A percentile compares a stretch with the other conserved stretches of the same genome.
Evolutionary conservation across 2,329 filamentous ascomycete genomes (phyloP).

Genomic region (Kalmusia sp.): DNA sequence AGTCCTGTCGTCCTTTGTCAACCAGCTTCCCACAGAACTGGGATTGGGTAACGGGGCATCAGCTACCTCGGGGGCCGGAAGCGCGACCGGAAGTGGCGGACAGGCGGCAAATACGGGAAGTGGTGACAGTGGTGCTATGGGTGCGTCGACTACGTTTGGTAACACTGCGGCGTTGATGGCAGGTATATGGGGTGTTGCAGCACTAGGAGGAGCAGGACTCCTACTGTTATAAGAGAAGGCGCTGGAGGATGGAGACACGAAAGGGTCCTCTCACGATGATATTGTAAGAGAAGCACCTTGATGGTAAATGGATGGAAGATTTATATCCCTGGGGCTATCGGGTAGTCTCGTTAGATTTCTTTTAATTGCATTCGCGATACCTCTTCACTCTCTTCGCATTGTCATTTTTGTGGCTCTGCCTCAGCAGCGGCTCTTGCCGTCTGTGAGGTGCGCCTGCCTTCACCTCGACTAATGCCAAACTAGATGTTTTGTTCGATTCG

Average conservation of each 20-base stretch:
- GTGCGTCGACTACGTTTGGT: not conserved
- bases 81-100: too few species aligned
- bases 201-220: not conserved
- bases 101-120: not conserved
- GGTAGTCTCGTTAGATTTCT: not conserved
- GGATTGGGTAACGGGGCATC: not conserved
- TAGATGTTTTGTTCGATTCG: too few species aligned
- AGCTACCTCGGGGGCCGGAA: not conserved
- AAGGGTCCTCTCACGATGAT: not conserved
- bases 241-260: too few species aligned
- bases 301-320: not conserved
- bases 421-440: not conserved
- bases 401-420: not conserved
- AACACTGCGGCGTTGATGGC: not conserved
- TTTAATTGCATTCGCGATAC: not conserved
- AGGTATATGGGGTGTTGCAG: conserved; percentile 1
- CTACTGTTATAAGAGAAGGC: too few species aligned
- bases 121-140: not conserved
- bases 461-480: not conserved
- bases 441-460: not conserved
- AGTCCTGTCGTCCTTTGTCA: too few species aligned
- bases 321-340: not conserved
- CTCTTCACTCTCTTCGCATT: not conserved
- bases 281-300: not conserved
- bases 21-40: not conserved